Conservation (phyloP, 768 basidiomycete species). For the Boletus reticulatus region DNA sequence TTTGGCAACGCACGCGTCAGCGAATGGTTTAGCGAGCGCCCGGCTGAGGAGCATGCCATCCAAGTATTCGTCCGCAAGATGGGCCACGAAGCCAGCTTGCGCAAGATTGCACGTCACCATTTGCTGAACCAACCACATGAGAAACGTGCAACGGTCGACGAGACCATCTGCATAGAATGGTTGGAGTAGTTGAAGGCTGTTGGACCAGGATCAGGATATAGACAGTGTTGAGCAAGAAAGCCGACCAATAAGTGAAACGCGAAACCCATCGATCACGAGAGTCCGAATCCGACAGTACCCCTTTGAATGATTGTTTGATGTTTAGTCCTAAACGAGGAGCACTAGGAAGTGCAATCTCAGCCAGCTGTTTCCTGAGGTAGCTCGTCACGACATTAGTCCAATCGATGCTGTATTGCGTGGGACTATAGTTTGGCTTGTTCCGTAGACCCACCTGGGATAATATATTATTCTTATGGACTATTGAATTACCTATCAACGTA, state of each 20-base stretch:
- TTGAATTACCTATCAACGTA: constrained; percentile 26
- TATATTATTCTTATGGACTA: background rate
- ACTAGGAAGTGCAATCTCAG: constrained; percentile 76
- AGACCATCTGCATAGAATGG: constrained; percentile 80
- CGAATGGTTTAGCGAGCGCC: constrained; percentile 66
- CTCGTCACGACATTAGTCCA: constrained; percentile 81
- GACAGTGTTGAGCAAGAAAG: background rate
- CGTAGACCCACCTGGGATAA: constrained; percentile 60
- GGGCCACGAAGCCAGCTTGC: constrained; percentile 72
- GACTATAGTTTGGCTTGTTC: constrained; percentile 78
- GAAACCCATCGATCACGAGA: constrained; percentile 74
- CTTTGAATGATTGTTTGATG: constrained; percentile 83
- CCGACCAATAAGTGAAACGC: constrained; percentile 75
- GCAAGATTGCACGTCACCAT: constrained; percentile 77
- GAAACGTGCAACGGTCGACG: constrained; percentile 74
- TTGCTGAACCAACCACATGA: constrained; percentile 78
- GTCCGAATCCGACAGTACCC: constrained; percentile 70
- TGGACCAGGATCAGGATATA: constrained; percentile 1
- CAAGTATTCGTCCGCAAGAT: constrained; percentile 78
- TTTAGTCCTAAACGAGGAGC: constrained; percentile 73
- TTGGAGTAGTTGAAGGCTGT: constrained; percentile 66
- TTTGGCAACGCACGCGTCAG: constrained; percentile 68
- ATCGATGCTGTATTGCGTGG: constrained; percentile 79
- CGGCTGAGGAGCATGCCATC: constrained; percentile 65
- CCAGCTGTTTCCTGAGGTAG: constrained; percentile 80